Base-by-base conservation (phyloP, 2,329 filamentous ascomycete genomes). In the Exophiala sp. region DNA sequence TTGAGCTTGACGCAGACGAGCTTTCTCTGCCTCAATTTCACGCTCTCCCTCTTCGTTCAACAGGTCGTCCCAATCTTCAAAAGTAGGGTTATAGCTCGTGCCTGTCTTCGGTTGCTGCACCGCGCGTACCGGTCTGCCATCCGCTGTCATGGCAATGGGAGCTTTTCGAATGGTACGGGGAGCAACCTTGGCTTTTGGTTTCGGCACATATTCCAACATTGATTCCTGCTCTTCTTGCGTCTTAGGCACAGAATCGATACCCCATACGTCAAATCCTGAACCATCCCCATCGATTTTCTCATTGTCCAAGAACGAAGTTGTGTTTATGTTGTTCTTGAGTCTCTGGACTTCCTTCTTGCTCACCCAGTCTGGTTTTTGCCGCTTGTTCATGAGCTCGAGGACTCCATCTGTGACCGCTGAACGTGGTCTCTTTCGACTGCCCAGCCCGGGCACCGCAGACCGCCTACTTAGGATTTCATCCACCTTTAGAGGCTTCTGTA, bases 401-500 rank as follows among this genome's bases (percentile, higher is more conserved):
- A 92, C 75, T 38, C 89, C 88, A 66, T 95, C 84, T 14, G 83
- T 85, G 8, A 87, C 83, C 65, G 84, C 87, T 45, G 84, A 80
- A 52, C 81, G 82, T 7, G 83, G 68, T 47, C 92, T 85, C 75
- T 97, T 99, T 64, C 87, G 85, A 59, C 82, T 80, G 20, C 88
- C 81, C 5, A 99, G 82, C 10, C 88, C 86, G 3, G 90, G 87
- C 7, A 97, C 81, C 10, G 85, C 85, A 34, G 91, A 96, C 58
- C 94, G 86, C 65, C 86, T 80, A 29, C 87, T 85, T 63, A 99
- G 85, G 60, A 99, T 97, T 68, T 97, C 89, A 68, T 99, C 92
- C 60, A 86, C 85, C 72, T 90, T 95, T 62, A 99, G 82, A 4
- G 81, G 79, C 75, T 95, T 96, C 68, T 85, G 83, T 61, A 77